A percentile compares a stretch with the other conserved stretches of the same genome.
phyloP scores from a whole-genome alignment of 2,329 filamentous ascomycete genomes.

The Sporothrix luriei region DNA sequence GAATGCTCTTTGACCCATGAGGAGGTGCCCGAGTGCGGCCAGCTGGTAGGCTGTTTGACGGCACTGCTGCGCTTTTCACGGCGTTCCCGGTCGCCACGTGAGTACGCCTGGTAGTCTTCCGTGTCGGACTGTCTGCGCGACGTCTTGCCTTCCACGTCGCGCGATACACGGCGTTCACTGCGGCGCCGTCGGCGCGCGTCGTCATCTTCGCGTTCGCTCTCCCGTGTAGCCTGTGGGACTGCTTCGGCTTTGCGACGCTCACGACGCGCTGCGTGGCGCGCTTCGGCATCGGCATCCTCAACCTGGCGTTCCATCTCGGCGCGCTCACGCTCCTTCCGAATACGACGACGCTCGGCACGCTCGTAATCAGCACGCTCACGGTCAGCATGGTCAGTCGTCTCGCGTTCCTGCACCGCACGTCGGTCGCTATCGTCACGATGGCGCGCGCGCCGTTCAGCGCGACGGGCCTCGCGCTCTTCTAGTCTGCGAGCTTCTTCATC shows the following conservation, averaged over 20 bases:
- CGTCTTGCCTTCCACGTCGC: constrained; percentile 47
- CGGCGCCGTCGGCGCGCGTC: constrained; percentile 58
- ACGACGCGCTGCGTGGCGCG: constrained; percentile 50
- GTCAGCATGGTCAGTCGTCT: constrained; percentile 37
- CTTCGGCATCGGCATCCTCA: constrained; percentile 52
- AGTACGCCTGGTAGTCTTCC: constrained; percentile 51
- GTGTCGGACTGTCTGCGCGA: constrained; percentile 49
- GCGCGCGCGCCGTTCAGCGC: constrained; percentile 57
- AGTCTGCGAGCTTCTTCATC: constrained; percentile 56
- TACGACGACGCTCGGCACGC: constrained; percentile 54
- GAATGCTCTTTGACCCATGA: constrained; percentile 69
- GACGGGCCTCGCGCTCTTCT: constrained; percentile 62
- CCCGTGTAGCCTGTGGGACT: constrained; percentile 28
- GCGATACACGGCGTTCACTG: constrained; percentile 54
- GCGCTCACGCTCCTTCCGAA: constrained; percentile 52
- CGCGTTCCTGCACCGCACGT: constrained; percentile 44
- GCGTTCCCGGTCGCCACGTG: constrained; percentile 46
- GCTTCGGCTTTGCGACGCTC: constrained; percentile 54
- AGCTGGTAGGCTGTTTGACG: constrained; percentile 48
- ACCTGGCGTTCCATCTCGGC: constrained; percentile 45
- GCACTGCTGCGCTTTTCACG: constrained; percentile 36
- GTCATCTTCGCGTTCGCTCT: constrained; percentile 51
- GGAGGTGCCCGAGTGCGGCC: constrained; percentile 66
- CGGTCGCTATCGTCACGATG: constrained; percentile 53
- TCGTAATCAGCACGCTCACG: constrained; percentile 46